A percentile compares a stretch with the other conserved stretches of the same genome.
Evolutionary conservation across 805 yeast genomes (phyloP).

Genomic region (Kuraishia cidri): DNA sequence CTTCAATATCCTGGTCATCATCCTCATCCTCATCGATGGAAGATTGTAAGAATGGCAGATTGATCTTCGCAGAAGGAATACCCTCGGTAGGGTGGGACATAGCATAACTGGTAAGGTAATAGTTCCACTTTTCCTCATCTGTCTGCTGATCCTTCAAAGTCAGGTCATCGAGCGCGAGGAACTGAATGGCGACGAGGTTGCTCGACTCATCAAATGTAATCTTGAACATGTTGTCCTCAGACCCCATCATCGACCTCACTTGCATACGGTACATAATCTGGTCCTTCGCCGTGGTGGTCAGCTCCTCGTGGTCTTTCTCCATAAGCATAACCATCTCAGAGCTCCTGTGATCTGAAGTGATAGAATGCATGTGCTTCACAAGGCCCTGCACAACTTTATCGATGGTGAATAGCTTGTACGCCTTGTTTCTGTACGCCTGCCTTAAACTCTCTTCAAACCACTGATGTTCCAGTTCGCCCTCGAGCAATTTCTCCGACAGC

Average conservation of each 20-base stretch:
- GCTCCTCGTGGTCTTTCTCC: slow-evolving; percentile 67
- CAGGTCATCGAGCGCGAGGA: slow-evolving; percentile 80
- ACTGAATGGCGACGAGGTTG: slow-evolving; percentile 59
- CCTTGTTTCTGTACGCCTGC: slow-evolving; percentile 90
- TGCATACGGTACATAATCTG: slow-evolving; percentile 89
- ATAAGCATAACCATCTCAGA: slow-evolving; percentile 74
- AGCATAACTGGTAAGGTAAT: slow-evolving; percentile 85
- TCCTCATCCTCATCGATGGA: slow-evolving; percentile 48
- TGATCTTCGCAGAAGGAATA: slow-evolving; percentile 65
- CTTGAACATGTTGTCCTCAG: slow-evolving; percentile 90
- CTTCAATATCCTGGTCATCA: slow-evolving; percentile 39
- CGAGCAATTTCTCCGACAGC: slow-evolving; percentile 69
- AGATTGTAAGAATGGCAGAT: slow-evolving; percentile 68
- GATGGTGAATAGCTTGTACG: slow-evolving; percentile 85
- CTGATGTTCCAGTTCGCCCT: slow-evolving; percentile 87
- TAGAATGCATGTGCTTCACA: slow-evolving; percentile 79
- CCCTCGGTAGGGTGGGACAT: slow-evolving; percentile 98
- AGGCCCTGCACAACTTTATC: slow-evolving; percentile 84
- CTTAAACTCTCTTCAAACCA: slow-evolving; percentile 94
- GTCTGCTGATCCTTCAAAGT: slow-evolving; percentile 66
- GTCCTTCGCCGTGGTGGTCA: slow-evolving; percentile 66
- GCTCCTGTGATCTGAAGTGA: slow-evolving; percentile 71
- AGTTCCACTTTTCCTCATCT: slow-evolving; percentile 82
- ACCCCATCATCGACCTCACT: slow-evolving; percentile 67
- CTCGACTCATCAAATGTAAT: slow-evolving; percentile 55